These are phyloP conservation scores for Venturia asperata DNA, from an alignment of 2,329 filamentous ascomycete genomes.

Conservation along the genomic window DNA sequence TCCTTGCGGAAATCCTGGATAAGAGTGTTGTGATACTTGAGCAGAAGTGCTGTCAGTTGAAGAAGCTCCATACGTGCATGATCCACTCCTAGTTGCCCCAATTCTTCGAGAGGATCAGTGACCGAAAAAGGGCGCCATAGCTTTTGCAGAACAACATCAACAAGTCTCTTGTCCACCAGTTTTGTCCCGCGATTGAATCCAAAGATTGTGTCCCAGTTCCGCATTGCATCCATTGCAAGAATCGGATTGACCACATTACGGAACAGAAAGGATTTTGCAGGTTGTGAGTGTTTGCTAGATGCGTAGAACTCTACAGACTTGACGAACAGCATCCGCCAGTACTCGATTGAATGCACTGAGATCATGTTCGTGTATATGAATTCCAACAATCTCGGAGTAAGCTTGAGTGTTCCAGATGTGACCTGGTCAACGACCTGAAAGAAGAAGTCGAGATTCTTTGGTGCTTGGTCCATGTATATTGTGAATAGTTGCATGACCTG, in stretches of 20 bases:
- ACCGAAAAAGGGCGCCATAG: constrained; percentile 83
- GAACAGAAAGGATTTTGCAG: constrained; percentile 86
- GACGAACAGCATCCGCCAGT: constrained; percentile 73
- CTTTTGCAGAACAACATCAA: constrained; percentile 83
- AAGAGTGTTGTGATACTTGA: constrained; percentile 87
- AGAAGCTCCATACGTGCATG: constrained; percentile 94
- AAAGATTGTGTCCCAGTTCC: constrained; percentile 57
- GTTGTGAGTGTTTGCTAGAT: constrained; percentile 60
- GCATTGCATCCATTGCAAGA: constrained; percentile 91
- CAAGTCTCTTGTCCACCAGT: constrained; percentile 78
- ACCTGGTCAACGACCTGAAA: constrained; percentile 79
- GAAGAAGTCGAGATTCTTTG: constrained; percentile 72
- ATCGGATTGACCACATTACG: constrained; percentile 93
- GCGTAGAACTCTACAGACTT: constrained; percentile 85
- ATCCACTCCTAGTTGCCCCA: constrained; percentile 73
- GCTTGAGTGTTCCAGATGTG: constrained; percentile 73
- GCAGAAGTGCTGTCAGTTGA: constrained; percentile 86
- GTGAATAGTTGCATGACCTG: constrained; percentile 82
- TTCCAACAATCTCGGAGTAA: constrained; percentile 64
- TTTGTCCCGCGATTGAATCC: constrained; percentile 54
- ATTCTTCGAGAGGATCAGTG: constrained; percentile 74
- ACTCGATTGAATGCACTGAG: constrained; percentile 74
- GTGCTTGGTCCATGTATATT: constrained; percentile 66
- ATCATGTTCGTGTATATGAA: constrained; percentile 86
- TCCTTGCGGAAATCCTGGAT: constrained; percentile 92